Evolutionary conservation across 2,329 filamentous ascomycete genomes (phyloP).

Genomic region (Beauveria bassiana): DNA sequence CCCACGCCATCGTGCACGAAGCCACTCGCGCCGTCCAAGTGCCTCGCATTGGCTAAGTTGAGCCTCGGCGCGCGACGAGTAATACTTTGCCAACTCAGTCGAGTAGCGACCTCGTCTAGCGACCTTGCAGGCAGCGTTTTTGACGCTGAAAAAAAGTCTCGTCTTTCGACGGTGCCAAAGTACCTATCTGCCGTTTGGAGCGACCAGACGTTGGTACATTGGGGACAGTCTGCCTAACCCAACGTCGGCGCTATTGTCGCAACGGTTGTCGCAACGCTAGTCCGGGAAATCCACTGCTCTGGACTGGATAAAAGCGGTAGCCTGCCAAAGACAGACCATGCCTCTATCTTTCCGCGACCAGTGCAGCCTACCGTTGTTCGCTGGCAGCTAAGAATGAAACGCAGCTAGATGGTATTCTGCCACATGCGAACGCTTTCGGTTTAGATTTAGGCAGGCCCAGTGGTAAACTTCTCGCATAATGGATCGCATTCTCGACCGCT

Average conservation of each 20-base stretch:
- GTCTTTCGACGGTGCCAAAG: constrained; percentile 28
- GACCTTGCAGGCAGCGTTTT: constrained; percentile 8
- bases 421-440: no score
- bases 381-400: constrained; percentile 19
- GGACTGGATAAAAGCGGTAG: constrained; percentile 44
- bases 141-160: constrained; percentile 15
- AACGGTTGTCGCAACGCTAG: constrained; percentile 32
- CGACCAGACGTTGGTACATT: constrained; percentile 65
- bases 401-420: not conserved
- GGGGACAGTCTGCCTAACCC: constrained; percentile 68
- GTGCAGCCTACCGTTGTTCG: constrained; percentile 24
- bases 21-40: constrained; percentile 60
- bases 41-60: constrained; percentile 45
- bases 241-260: constrained; percentile 59
- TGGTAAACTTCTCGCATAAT: no score
- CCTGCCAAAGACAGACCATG: constrained; percentile 59
- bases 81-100: constrained; percentile 44
- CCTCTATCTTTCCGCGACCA: constrained; percentile 36
- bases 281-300: constrained; percentile 52
- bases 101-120: constrained; percentile 23
- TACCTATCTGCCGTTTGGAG: constrained; percentile 60
- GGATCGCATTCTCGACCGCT: no score
- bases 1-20: constrained; percentile 66
- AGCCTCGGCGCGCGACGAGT: constrained; percentile 42
- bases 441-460: no score